Percentiles rank a stretch among this genome's conserved stretches.
These are phyloP conservation scores for Chaetomiaceae sp. DNA, from an alignment of 2,329 filamentous ascomycete species.

Conservation along the genomic window DNA sequence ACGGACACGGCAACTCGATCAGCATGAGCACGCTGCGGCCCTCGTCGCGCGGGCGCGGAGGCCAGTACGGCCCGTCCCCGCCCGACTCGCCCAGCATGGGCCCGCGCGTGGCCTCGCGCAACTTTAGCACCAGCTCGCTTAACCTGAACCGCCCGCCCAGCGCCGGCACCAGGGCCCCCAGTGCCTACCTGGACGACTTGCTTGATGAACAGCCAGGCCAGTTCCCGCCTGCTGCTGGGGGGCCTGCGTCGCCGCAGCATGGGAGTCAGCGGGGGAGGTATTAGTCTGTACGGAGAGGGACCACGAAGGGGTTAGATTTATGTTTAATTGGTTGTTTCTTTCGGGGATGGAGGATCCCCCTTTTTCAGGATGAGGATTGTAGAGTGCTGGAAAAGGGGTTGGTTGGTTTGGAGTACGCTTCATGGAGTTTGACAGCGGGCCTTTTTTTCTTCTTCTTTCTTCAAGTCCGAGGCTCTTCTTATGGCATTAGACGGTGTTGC, in stretches of 20 bases:
- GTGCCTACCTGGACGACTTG: slow-evolving; percentile 84
- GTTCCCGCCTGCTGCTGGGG: slow-evolving; percentile 39
- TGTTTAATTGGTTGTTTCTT: background rate
- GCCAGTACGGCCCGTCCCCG: slow-evolving; percentile 48
- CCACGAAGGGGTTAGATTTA: background rate
- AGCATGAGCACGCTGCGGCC: slow-evolving; percentile 59
- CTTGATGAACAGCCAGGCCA: slow-evolving; percentile 67
- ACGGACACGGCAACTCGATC: slow-evolving; percentile 48
- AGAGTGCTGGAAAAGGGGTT: background rate
- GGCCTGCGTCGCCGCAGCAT: slow-evolving; percentile 2
- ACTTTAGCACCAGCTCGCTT: slow-evolving; percentile 61
- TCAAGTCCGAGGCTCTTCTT: background rate
- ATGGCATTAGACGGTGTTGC: slow-evolving; percentile 8
- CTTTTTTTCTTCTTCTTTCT: background rate
- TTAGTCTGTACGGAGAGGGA: background rate
- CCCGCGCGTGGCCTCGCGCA: slow-evolving; percentile 37
- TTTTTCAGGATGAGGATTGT: background rate
- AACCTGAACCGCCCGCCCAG: slow-evolving; percentile 62
- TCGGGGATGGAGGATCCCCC: background rate
- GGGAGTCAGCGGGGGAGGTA: slow-evolving; percentile 17
- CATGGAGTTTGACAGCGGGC: background rate
- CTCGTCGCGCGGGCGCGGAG: slow-evolving; percentile 51
- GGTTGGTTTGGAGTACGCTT: background rate
- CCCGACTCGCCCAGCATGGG: slow-evolving; percentile 60
- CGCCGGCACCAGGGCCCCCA: slow-evolving; percentile 63